phyloP scores from a whole-genome alignment of 805 yeast genomes.

The Yarrowia alimentaria region DNA sequence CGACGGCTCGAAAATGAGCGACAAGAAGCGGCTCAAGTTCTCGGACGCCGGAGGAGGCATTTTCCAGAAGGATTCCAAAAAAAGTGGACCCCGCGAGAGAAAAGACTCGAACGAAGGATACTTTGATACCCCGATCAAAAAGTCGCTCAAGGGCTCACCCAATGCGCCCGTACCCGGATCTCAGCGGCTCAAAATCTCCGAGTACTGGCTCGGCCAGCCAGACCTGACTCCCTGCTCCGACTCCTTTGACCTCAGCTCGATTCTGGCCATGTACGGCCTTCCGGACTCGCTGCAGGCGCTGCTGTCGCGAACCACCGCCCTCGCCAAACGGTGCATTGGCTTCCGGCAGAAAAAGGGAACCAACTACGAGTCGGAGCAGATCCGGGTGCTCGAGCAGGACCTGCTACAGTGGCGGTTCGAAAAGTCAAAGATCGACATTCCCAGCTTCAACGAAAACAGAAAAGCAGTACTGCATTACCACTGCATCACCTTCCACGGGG shows the following conservation, averaged over 20 bases:
- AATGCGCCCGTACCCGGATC: conserved; percentile 14
- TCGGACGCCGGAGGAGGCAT: conserved; percentile 23
- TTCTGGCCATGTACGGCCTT: conserved; percentile 79
- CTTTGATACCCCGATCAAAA: conserved; percentile 25
- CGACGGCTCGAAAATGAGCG: conserved; percentile 26
- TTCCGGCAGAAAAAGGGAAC: conserved; percentile 32
- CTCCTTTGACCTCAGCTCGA: conserved; percentile 44
- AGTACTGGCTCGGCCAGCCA: conserved; percentile 23
- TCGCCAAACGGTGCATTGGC: conserved; percentile 11
- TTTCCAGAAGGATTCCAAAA: conserved; percentile 13
- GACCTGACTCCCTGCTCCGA: conserved; percentile 23
- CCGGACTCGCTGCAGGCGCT: conserved; percentile 75
- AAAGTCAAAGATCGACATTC: conserved; percentile 30
- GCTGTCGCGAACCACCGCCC: conserved; percentile 60
- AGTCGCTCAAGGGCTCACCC: conserved; percentile 17
- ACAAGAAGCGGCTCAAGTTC: conserved; percentile 26
- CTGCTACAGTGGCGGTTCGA: conserved; percentile 69
- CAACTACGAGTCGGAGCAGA: conserved; percentile 36
- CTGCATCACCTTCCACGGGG: conserved; percentile 73
- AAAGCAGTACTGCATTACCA: conserved; percentile 79
- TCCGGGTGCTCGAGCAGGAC: conserved; percentile 48
- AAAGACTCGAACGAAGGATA: conserved; percentile 11
- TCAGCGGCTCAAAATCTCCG: conserved; percentile 14
- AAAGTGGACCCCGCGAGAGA: background rate
- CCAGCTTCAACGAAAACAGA: conserved; percentile 32